These are phyloP conservation scores for Kluyveromyces aestuarii DNA, from an alignment of 805 yeast genomes.

Conservation along the genomic window DNA sequence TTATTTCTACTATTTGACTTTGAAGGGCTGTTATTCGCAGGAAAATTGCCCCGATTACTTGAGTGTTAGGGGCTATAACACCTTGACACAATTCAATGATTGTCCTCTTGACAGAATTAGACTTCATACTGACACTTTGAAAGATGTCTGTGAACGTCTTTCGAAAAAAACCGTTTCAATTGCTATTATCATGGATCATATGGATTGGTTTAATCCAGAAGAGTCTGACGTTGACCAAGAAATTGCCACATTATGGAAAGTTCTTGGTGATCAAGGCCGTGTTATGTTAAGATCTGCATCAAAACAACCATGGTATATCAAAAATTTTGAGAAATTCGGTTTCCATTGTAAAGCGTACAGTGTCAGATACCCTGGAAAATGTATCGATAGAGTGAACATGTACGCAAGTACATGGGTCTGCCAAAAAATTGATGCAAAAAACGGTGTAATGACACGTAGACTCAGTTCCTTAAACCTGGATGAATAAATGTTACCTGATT, in stretches of 20 bases:
- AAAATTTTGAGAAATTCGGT: slow-evolving; percentile 57
- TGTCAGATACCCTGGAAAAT: slow-evolving; percentile 48
- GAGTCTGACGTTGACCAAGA: slow-evolving; percentile 59
- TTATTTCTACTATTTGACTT: slow-evolving; percentile 66
- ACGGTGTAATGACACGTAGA: slow-evolving; percentile 13
- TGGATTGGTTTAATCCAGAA: slow-evolving; percentile 80
- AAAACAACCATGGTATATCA: slow-evolving; percentile 67
- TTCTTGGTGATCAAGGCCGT: slow-evolving; percentile 59
- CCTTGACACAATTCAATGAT: slow-evolving; percentile 32
- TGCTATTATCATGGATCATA: slow-evolving; percentile 82
- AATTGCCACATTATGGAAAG: slow-evolving; percentile 51
- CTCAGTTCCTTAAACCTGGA: slow-evolving; percentile 18
- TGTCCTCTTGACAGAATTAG: slow-evolving; percentile 62
- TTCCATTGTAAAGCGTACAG: slow-evolving; percentile 64
- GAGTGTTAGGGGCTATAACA: slow-evolving; percentile 47
- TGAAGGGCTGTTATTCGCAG: slow-evolving; percentile 51
- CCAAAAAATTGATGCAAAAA: slow-evolving; percentile 33
- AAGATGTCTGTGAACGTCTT: slow-evolving; percentile 64
- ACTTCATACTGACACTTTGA: slow-evolving; percentile 70
- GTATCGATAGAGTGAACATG: slow-evolving; percentile 79
- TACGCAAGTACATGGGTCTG: slow-evolving; percentile 86
- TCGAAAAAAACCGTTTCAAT: slow-evolving; percentile 55
- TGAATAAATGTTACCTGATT: neutral
- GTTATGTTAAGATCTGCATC: slow-evolving; percentile 74
- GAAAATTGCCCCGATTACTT: slow-evolving; percentile 71